These are phyloP conservation scores for Angophora floribunda DNA, from an alignment of 345 rosid species.

Conservation along the genomic window DNA sequence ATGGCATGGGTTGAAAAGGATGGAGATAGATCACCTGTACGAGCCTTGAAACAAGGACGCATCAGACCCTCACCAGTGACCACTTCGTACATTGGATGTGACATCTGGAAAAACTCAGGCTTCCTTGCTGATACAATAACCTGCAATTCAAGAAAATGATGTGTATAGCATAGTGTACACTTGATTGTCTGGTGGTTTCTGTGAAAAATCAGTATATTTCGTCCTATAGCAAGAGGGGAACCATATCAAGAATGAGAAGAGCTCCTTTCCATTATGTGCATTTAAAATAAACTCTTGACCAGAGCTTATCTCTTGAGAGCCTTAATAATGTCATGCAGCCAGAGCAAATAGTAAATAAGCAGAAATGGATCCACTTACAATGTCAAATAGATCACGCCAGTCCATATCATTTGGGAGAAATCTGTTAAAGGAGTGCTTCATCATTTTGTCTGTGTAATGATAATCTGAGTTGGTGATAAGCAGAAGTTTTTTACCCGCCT, in stretches of 20 bases:
- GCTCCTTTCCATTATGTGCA: background rate
- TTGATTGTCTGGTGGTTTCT: background rate
- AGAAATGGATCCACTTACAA: constrained; percentile 28
- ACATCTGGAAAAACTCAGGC: constrained; percentile 98
- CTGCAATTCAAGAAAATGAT: constrained; percentile 11
- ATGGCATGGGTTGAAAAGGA: background rate
- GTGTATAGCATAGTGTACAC: background rate
- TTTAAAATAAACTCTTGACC: background rate
- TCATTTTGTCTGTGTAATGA: constrained; percentile 94
- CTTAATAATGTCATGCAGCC: background rate
- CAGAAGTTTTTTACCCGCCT: constrained; percentile 96
- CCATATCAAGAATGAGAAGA: background rate
- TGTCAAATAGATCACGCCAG: constrained; percentile 92
- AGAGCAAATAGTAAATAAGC: background rate
- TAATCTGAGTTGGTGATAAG: constrained; percentile 95
- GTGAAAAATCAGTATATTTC: background rate
- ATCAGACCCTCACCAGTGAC: constrained; percentile 92
- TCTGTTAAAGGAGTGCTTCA: constrained; percentile 89
- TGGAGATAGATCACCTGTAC: constrained; percentile 38
- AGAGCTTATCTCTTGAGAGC: background rate
- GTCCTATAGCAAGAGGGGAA: background rate
- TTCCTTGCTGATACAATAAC: constrained; percentile 96
- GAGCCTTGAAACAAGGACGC: constrained; percentile 96
- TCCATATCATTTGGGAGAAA: constrained; percentile 87
- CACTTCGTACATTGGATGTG: constrained; percentile 91